These are phyloP conservation scores for Fusarium sp. DNA, from an alignment of 2,329 filamentous ascomycete genomes.

Conservation along the genomic window DNA sequence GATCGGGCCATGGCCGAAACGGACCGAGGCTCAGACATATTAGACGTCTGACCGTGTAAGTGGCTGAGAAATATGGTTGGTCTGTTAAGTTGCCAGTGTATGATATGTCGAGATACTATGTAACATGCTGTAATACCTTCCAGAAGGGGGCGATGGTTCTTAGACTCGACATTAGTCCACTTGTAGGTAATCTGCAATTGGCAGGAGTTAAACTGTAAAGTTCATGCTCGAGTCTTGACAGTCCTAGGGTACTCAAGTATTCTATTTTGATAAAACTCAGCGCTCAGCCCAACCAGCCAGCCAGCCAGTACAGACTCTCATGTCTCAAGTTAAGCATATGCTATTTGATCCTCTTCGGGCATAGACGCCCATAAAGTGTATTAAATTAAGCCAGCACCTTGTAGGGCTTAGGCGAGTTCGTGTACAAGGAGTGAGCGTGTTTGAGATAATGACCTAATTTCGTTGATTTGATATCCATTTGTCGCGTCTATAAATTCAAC, in stretches of 20 bases:
- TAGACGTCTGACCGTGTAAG: conserved; percentile 19
- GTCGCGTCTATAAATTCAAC: neutral
- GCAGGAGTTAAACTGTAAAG: conserved; percentile 2
- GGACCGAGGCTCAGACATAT: conserved; percentile 33
- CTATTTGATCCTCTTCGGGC: conserved; percentile 1
- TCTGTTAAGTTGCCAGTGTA: conserved; percentile 2
- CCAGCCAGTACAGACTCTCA: neutral
- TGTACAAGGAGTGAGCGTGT: conserved; percentile 11
- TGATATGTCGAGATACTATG: conserved; percentile 2
- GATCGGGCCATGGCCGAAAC: conserved; percentile 36
- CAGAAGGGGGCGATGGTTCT: conserved; percentile 27
- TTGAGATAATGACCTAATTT: conserved; percentile 30
- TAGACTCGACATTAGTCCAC: conserved; percentile 6
- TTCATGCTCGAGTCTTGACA: neutral
- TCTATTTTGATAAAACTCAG: conserved; percentile 16
- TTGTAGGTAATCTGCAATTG: neutral
- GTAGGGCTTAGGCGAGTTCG: conserved; percentile 34
- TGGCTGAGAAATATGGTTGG: conserved; percentile 12
- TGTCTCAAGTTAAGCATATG: neutral
- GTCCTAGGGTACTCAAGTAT: conserved; percentile 11
- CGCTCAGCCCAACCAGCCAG: conserved; percentile 16
- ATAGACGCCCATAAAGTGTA: neutral
- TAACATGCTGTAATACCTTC: conserved; percentile 27
- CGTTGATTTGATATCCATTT: conserved; percentile 4
- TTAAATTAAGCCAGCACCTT: conserved; percentile 25